Percentiles rank a stretch among this genome's conserved stretches.
phyloP scores from a whole-genome alignment of 2,329 filamentous ascomycete genomes.

The Calonectria naviculata region DNA sequence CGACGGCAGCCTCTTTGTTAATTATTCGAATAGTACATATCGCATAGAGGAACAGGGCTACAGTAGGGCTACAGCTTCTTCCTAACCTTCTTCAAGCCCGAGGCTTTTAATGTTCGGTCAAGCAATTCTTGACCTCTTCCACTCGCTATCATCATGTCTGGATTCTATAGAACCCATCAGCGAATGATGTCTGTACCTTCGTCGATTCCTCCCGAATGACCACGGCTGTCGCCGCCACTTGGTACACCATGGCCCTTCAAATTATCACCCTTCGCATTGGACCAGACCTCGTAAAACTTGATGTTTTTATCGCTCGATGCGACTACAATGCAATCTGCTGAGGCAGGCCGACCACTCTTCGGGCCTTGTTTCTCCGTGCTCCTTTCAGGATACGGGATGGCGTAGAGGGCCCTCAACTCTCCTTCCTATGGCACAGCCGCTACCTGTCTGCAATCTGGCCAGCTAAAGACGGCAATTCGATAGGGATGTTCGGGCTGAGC shows the following conservation, averaged over 20 bases:
- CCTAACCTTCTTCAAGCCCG: neutral
- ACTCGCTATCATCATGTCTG: neutral
- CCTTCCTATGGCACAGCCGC: constrained; percentile 87
- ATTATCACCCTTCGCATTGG: constrained; percentile 67
- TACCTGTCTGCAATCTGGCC: constrained; percentile 90
- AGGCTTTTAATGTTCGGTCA: neutral
- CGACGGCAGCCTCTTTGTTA: neutral
- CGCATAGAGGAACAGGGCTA: neutral
- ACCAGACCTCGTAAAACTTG: constrained; percentile 97
- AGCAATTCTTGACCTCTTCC: neutral
- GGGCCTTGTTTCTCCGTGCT: constrained; percentile 43
- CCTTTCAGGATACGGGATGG: constrained; percentile 81
- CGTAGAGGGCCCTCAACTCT: constrained; percentile 84
- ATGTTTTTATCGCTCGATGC: constrained; percentile 92
- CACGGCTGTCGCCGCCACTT: constrained; percentile 87
- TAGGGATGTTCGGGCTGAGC: constrained; percentile 89
- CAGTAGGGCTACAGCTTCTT: neutral
- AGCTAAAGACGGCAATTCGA: constrained; percentile 92
- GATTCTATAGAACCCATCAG: constrained; percentile 49
- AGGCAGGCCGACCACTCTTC: constrained; percentile 37
- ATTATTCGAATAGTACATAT: constrained; percentile 13
- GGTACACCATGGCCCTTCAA: constrained; percentile 69
- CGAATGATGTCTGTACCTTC: constrained; percentile 79
- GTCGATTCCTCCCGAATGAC: constrained; percentile 83
- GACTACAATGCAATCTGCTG: constrained; percentile 80